Evolutionary conservation across 1,284 basidiomycete species (phyloP), one percentile per base, ranked within the genome.

Genomic region (Ceraceosorus guamensis): DNA sequence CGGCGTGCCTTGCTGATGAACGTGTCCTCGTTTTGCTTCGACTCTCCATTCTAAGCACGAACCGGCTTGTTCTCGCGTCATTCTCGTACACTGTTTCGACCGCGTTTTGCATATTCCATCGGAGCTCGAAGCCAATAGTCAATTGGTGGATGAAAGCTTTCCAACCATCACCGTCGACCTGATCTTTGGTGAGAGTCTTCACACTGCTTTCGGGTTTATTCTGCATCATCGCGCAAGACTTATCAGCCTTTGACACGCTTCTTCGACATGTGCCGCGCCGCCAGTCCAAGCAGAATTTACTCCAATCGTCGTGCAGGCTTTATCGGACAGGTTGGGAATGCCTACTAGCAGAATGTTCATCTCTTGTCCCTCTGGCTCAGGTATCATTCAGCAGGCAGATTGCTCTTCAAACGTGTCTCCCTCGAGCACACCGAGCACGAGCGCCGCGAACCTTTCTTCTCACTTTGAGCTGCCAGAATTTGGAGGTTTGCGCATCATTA

Each of bases 71-170:
- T 80, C 81, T 62, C 67, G 87, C 6, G 41, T 52, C 60, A 85
- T 85, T 75, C 80, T 87, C 34, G 80, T 85, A 1, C 84, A 86
- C 67, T 86, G 85, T 65, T 79, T 80, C 56, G 79, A 81, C 46
- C 76, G 78, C 45, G 80, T 82, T 60, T 73, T 77, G 2, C 81
- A 79, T 1, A 68, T 77, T 43, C 74, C 76, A 0, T 65, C 71
- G 8, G 75, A 77, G 53, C 59, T 77, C 32, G 73, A 75, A 52
- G 71, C 72, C 13, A 76, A 75, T 24, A 63, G 63, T 49, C 68
- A 70, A 51, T 51, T 69, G 35, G 64, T 67, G 11, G 67, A 68
- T 18, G 67, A 67, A 55, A 61, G 60, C 60, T 67, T 67, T 37
- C 67, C 67, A 3, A 67, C 59, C 3, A 59, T 69, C 49, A 69